Base-by-base conservation (phyloP, 1,284 basidiomycete genomes). In the Cryptococcus amylolentus region DNA sequence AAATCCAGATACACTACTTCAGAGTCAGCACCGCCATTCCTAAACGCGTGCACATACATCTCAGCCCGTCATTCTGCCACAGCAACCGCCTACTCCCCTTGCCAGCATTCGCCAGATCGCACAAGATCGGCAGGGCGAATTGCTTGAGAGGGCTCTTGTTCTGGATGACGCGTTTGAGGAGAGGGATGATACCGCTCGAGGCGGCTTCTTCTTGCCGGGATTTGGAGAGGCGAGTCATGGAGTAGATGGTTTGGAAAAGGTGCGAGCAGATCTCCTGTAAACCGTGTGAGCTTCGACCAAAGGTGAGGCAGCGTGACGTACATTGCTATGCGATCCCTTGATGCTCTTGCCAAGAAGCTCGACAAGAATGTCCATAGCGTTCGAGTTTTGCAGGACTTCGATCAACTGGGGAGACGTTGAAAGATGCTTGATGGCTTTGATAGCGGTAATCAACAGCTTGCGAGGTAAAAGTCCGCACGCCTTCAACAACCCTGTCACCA, bases 171-270 rank as follows among this genome's bases (percentile, higher is more conserved):
- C 86, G 84, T 73, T 92, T 89, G 41, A 98, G 82, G 62, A 90
- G 85, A 1, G 95, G 91, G 28, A 98, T 88, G 59, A 96, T 90
- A 13, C 93, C 95, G 3, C 91, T 91, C 68, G 93, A 88, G 0
- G 94, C 93, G 5, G 95, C 93, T 76, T 98, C 95, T 77, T 98
- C 95, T 76, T 98, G 95, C 55, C 93, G 82, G 2, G 86, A 84
- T 76, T 94, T 95, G 77, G 92, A 94, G 55, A 97, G 80, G n/a
- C 91, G 85, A 72, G 92, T 95, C 20, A 97, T 86, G 64, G 93
- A 93, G 79, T 90, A 96, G 69, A 92, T 90, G 0, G 91, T 92
- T 76, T 95, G 92, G 81, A 96, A 92, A 54, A 95, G 86, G 62
- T 78, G 75, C 38, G 75, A 77, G 52, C 89, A 87, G 74, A 95